Conservation (phyloP, 805 yeast genomes). For the Candida hungchunana region DNA sequence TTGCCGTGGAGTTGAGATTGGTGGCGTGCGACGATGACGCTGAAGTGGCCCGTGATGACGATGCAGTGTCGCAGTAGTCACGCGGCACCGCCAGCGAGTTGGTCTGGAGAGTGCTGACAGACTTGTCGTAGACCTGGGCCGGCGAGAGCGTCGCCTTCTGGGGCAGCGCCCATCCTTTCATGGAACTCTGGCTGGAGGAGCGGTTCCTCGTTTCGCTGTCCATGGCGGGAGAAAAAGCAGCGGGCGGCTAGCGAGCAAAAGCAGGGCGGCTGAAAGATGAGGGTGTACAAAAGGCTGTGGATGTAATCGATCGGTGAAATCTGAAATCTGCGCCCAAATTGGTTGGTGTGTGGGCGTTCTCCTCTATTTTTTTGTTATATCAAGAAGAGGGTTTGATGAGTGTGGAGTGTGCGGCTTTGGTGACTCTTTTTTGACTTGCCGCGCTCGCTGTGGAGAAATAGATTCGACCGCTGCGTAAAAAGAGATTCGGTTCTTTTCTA, state of each 20-base stretch:
- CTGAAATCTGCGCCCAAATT: not conserved
- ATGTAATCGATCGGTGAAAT: no score
- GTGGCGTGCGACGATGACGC: no score
- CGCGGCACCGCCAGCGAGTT: conserved; percentile 1
- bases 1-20: no score
- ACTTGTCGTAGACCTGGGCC: conserved; percentile 14
- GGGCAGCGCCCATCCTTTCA: conserved; percentile 5
- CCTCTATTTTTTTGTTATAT: no score
- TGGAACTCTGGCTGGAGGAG: conserved; percentile 5
- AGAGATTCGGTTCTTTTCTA: no score
- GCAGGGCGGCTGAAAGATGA: not conserved
- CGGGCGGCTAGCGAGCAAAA: not conserved
- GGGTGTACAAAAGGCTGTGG: no score
- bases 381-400: no score
- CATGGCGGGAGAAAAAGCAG: conserved; percentile 3
- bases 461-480: no score
- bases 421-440: no score
- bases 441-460: no score
- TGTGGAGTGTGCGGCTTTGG: no score
- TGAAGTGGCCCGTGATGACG: conserved; percentile 5
- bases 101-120: conserved; percentile 2
- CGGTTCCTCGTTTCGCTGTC: conserved; percentile 6
- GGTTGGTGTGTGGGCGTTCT: no score
- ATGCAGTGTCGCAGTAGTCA: conserved; percentile 1
- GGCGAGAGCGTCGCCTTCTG: conserved; percentile 21